A percentile compares a stretch with the other conserved stretches of the same genome.
Evolutionary conservation across 345 rosid genomes (phyloP).

Genomic region (Pugionium dolabratum): DNA sequence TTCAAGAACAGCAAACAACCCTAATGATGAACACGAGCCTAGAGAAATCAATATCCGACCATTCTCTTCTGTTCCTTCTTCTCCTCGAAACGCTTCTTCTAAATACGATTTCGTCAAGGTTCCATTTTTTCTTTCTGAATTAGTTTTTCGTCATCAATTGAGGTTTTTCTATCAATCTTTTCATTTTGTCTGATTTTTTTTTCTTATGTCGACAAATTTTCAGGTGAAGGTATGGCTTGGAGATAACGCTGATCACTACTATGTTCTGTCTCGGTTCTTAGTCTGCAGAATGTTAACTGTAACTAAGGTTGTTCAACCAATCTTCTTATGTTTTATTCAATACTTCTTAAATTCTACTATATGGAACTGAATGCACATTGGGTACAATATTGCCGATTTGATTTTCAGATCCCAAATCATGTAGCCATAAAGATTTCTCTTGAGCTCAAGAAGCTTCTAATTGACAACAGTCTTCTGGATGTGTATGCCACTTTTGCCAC

Average conservation of each 20-base stretch:
- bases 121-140: neutral
- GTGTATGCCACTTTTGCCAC: conserved; percentile 54
- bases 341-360: neutral
- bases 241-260: conserved; percentile 85
- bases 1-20: conserved; percentile 21
- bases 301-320: conserved; percentile 60
- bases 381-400: neutral
- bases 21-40: conserved; percentile 41
- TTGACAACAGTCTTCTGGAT: conserved; percentile 96
- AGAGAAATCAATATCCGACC: conserved; percentile 38
- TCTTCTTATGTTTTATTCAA: neutral
- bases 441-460: conserved; percentile 92
- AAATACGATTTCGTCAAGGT: conserved; percentile 90
- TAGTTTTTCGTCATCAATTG: neutral
- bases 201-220: neutral
- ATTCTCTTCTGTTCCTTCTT: conserved; percentile 49
- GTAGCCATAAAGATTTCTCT: conserved; percentile 93
- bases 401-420: conserved; percentile 86
- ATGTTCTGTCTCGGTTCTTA: conserved; percentile 88
- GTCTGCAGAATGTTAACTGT: conserved; percentile 96
- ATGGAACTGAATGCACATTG: neutral
- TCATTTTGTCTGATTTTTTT: neutral
- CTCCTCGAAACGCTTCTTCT: conserved; percentile 72
- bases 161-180: neutral
- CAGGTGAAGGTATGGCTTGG: conserved; percentile 99